Base-by-base conservation (phyloP, 371 early-diverging fungal genomes). In the Zychaea mexicana region DNA sequence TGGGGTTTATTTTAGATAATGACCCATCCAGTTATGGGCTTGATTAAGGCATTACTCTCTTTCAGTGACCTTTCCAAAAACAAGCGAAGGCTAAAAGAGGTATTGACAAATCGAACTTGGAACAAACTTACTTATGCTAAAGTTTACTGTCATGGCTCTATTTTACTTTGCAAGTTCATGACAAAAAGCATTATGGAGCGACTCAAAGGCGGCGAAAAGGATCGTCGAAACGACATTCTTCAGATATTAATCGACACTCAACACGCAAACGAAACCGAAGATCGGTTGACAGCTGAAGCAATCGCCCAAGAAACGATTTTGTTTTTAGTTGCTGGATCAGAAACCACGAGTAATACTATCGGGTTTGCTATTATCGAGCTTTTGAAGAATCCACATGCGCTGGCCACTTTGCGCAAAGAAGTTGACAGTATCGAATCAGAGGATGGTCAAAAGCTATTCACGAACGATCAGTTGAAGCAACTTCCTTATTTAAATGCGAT, bases 301-400 rank as follows among this genome's bases (percentile, higher is more conserved):
- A 79, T 79, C 26, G 72, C 74, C 61, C 24, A 58, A 3, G 79
- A 79, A 61, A 72, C 71, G 3, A 67, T 68, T 3, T 55, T 79
- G 8, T 76, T 76, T 57, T 60, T 79, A 31, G 57, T 79, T 42
- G 81, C 81, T 33, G 81, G 81, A 27, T 71, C 73, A 3, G 81
- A 80, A 30, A 80, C 81, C 1, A 70, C 74, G 2, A 68, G 71
- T 38, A 77, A 77, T 31, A 73, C 76, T 0, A 64, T 67, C 1
- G 76, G 76, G 10, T 81, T 77, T 61, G 59, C 62, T 3, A 24
- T 80, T 6, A 60, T 75, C 9, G 68, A 75, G 17, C 60, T 80
- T 4, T 42, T 77, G 4, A 62, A 64, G 13, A 26, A 73, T 19
- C 77, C 81, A 4, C 55, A 57, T 12, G 64, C 39, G 3, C 54